Conservation (phyloP, 768 basidiomycete genomes). For the Exsudoporus frostii region DNA sequence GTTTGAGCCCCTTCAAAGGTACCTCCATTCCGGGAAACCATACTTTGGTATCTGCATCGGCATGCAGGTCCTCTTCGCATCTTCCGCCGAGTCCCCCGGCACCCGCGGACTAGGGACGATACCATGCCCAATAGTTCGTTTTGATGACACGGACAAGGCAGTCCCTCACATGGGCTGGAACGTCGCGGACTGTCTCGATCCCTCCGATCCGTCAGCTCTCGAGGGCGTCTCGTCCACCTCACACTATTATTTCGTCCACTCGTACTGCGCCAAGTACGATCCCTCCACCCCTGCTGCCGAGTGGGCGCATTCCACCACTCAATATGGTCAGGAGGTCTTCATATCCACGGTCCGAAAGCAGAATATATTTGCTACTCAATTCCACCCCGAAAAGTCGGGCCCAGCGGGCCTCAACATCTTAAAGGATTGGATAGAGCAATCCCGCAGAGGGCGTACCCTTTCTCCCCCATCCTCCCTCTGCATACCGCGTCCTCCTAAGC, state of each 20-base stretch:
- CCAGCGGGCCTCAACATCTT: constrained; percentile 79
- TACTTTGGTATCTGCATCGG: constrained; percentile 99
- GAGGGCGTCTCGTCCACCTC: constrained; percentile 51
- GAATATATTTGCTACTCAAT: constrained; percentile 91
- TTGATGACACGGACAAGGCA: constrained; percentile 69
- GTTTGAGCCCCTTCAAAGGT: constrained; percentile 73
- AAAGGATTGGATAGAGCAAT: constrained; percentile 70
- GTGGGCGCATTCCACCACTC: constrained; percentile 84
- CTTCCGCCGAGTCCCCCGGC: constrained; percentile 73
- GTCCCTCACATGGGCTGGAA: constrained; percentile 99
- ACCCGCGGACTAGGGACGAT: constrained; percentile 79
- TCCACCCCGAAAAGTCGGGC: constrained; percentile 98
- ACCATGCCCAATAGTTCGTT: constrained; percentile 74
- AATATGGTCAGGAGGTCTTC: constrained; percentile 93
- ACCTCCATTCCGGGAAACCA: constrained; percentile 83
- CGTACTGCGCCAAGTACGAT: constrained; percentile 80
- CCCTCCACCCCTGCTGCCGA: constrained; percentile 55
- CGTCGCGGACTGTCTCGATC: constrained; percentile 56
- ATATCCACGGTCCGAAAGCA: constrained; percentile 77
- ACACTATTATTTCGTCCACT: constrained; percentile 97
- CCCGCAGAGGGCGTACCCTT: constrained; percentile 40
- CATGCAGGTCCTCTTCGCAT: constrained; percentile 91
- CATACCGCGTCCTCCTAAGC: constrained; percentile 36
- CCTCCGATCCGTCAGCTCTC: constrained; percentile 35
- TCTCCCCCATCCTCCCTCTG: constrained; percentile 29